phyloP scores from a whole-genome alignment of 192 early-diverging fungal genomes.

The Helicostylum pulchrum region DNA sequence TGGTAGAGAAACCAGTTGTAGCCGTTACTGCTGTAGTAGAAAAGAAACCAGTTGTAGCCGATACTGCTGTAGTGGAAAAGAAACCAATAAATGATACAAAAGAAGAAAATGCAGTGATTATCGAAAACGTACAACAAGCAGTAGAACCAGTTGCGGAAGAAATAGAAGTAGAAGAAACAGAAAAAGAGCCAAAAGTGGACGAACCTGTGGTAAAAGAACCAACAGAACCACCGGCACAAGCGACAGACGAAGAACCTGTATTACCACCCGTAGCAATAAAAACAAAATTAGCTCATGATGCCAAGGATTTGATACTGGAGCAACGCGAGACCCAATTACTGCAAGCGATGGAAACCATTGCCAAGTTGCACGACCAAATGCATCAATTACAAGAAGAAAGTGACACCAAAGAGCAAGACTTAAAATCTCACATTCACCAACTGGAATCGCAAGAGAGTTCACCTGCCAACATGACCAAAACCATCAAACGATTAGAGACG shows the following conservation, averaged over 20 bases:
- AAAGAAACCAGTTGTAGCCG: not conserved
- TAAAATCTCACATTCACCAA: not conserved
- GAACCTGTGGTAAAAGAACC: not conserved
- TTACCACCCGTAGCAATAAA: not conserved
- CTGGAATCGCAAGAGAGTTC: not conserved
- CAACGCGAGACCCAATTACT: constrained; percentile 49
- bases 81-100: not conserved
- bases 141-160: too few relatives aligned
- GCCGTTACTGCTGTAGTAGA: not conserved
- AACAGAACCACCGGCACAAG: not conserved
- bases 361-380: constrained; percentile 40
- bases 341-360: constrained; percentile 49
- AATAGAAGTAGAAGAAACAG: too few relatives aligned
- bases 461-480: not conserved
- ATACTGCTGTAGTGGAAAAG: not conserved
- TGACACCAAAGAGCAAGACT: constrained; percentile 2
- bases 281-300: not conserved
- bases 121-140: too few relatives aligned
- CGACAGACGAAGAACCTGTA: too few relatives aligned
- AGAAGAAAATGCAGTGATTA: too few relatives aligned
- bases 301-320: constrained; percentile 29
- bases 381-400: constrained; percentile 43
- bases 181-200: not conserved
- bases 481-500: constrained; percentile 28
- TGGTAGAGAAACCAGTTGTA: not conserved